Evolutionary conservation across 2,329 filamentous ascomycete genomes (phyloP), one percentile per base, ranked within the genome.

Genomic region (Drechslerella coelobrocha): DNA sequence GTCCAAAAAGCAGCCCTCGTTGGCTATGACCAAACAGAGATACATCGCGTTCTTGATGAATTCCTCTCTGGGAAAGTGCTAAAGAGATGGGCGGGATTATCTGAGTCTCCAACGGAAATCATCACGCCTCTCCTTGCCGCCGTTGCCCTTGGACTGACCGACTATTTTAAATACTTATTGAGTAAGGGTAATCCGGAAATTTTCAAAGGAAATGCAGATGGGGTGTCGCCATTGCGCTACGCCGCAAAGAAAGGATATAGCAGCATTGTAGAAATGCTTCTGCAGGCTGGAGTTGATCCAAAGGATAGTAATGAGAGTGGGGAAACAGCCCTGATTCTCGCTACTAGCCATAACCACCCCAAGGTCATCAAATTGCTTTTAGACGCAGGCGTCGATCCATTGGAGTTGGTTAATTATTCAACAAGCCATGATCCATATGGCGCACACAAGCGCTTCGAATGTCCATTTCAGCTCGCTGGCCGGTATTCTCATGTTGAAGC

Each of bases 271-370:
- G 68, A 10, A 56, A 75, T 52, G 12, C 23, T n/a, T 26, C 31
- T 10, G 74, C 61, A 29, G 62, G 73, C 21, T 53, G 77, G 76
- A 1, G 78, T 76, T 2, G 68, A 77, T 14, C 75, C 74, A 8
- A 72, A 78, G 45, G 29, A 56, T 14, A 41, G 61, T 0, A 73
- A 77, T 1, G 54, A 45, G 5, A 1, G 60, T 17, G 79, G 80
- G 0, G 45, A 74, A 0, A 78, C 72, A n/a, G 78, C 80, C 4
- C 63, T 82, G 0, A 78, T 81, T 55, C 5, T 68, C 23, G 79
- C 80, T 4, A 78, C 79, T 1, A 65, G 4, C 2, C 74, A 71
- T 7, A 79, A 79, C 37, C 76, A 78, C 60, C 54, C 68, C 2
- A 72, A 69, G 4, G 76, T 76, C 27, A 74, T 79, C 2, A 68